Evolutionary conservation across 1,139 yeast genomes (phyloP), one percentile per base, ranked within the genome.

Genomic region (Diutina mesorugosa): DNA sequence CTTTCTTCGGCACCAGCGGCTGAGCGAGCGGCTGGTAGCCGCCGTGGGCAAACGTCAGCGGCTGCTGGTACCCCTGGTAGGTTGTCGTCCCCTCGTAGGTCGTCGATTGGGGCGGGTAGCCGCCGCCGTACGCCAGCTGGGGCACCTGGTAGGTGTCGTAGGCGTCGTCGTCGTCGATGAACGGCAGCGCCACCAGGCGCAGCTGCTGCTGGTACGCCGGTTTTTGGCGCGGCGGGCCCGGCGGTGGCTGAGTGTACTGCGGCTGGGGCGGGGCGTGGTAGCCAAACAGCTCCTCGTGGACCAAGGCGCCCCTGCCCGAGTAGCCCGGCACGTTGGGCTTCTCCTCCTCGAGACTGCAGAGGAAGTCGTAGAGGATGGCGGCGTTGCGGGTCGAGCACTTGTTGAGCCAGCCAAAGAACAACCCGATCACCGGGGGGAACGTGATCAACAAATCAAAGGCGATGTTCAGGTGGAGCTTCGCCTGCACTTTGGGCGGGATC

Each of bases 311-410:
- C 10, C 45, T 26, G 2, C 53, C 53, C 29, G 12, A 38, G 21
- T 50, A 50, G 7, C 53, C 45, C 2, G 53, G 29, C 3, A 14
- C 7, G 12, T 50, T 30, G 6, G 10, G 45, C 16, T 32, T 65
- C 54, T 71, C 70, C 45, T 72, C 61, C 0, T 77, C 74, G 57
- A 72, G 62, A 56, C 72, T 69, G n/a, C 69, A 67, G 55, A 81
- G 66, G 59, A 72, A 74, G 30, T 75, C 77, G 66, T 83, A 90
- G 7, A 89, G 76, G 64, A 88, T 64, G 0, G 90, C 90, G 0
- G 96, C 95, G 68, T 90, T 91, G 63, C 96, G 73, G 0, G 97
- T 87, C n/a, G 95, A 87, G 65, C 96, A 87, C 1, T 85, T 87
- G 67, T 88, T 81, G 67, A 91, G 61, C 90, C 96, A 91, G 14